phyloP scores from a whole-genome alignment of 2,329 filamentous ascomycete species.

The Stachybotrys elegans region DNA sequence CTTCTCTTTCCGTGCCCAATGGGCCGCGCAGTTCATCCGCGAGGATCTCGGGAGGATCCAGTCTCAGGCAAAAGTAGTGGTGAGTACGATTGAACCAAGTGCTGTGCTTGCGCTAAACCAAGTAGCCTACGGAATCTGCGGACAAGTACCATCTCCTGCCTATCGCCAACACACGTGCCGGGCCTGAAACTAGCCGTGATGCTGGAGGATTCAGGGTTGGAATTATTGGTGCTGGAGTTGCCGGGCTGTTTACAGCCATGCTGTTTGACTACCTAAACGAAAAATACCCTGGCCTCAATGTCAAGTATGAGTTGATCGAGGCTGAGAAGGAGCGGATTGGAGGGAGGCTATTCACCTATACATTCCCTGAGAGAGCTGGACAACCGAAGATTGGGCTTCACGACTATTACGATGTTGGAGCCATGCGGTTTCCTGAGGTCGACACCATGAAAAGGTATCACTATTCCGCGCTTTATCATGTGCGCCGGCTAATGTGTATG shows the following conservation, averaged over 20 bases:
- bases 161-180: neutral
- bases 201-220: conserved; percentile 18
- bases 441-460: conserved; percentile 14
- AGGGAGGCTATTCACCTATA: conserved; percentile 30
- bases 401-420: conserved; percentile 29
- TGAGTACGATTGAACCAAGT: neutral
- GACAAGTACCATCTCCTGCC: neutral
- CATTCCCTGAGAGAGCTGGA: conserved; percentile 14
- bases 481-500: neutral
- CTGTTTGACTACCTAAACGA: conserved; percentile 23
- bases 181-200: neutral
- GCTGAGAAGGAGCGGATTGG: conserved; percentile 23
- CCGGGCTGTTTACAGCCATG: conserved; percentile 30
- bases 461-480: fast-evolving
- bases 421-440: conserved; percentile 35
- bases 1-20: neutral
- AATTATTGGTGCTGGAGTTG: conserved; percentile 31
- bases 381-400: conserved; percentile 4
- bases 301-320: conserved; percentile 33
- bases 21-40: neutral
- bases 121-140: neutral
- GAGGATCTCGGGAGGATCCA: neutral
- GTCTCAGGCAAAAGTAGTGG: neutral
- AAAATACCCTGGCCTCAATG: conserved; percentile 10
- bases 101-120: neutral